phyloP scores from a whole-genome alignment of 495 filamentous ascomycete species.

The Hyphodiscus hymeniophilus region DNA sequence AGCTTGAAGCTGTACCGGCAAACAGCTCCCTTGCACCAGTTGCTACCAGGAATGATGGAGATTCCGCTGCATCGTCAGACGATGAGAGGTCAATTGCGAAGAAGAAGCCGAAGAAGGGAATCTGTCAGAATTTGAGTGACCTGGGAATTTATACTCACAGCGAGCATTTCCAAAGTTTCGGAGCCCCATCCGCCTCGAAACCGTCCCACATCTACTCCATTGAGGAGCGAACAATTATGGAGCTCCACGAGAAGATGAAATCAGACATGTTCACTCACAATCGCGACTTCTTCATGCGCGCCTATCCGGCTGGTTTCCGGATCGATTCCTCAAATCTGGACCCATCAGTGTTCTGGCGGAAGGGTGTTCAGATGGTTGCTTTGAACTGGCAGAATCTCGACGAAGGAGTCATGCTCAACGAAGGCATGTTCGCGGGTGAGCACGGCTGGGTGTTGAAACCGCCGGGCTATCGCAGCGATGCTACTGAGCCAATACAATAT shows the following conservation, averaged over 20 bases:
- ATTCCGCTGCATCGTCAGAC: constrained; percentile 22
- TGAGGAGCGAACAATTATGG: constrained; percentile 68
- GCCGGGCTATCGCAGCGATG: constrained; percentile 45
- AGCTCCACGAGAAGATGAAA: constrained; percentile 54
- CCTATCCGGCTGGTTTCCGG: constrained; percentile 77
- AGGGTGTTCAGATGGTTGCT: constrained; percentile 86
- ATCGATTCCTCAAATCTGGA: constrained; percentile 81
- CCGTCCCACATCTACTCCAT: constrained; percentile 85
- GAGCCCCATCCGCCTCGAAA: constrained; percentile 49
- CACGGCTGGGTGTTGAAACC: constrained; percentile 84
- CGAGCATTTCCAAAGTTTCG: constrained; percentile 61
- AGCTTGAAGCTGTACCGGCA: neutral
- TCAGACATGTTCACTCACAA: constrained; percentile 72
- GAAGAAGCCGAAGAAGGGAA: constrained; percentile 48
- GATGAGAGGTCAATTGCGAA: constrained; percentile 18
- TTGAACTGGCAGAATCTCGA: constrained; percentile 93
- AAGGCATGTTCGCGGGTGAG: constrained; percentile 80
- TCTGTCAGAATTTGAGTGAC: constrained; percentile 62
- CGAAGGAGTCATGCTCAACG: constrained; percentile 91
- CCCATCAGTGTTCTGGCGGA: constrained; percentile 74
- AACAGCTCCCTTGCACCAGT: constrained; percentile 9
- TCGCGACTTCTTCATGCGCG: constrained; percentile 73
- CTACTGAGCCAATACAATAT: constrained; percentile 15
- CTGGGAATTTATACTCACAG: constrained; percentile 78
- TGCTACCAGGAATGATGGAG: constrained; percentile 8